These are phyloP conservation scores for Actinomucor elegans DNA, from an alignment of 371 early-diverging fungal genomes.

Conservation along the genomic window DNA sequence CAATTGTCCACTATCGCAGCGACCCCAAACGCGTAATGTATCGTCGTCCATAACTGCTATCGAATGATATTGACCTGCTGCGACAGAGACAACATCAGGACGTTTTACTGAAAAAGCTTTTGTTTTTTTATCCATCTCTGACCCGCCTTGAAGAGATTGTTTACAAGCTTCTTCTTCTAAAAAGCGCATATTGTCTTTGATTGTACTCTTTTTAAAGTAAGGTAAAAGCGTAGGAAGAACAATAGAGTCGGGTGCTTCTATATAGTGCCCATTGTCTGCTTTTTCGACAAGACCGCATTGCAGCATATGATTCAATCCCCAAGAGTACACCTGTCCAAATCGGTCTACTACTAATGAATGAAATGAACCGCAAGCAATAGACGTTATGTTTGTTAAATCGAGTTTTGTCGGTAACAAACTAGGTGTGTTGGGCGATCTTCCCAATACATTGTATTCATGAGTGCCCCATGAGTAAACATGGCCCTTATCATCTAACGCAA, in stretches of 20 bases:
- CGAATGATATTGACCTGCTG: slow-evolving; percentile 88
- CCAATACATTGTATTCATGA: slow-evolving; percentile 88
- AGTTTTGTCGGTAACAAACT: slow-evolving; percentile 51
- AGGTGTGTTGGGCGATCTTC: slow-evolving; percentile 35
- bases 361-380: slow-evolving; percentile 80
- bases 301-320: slow-evolving; percentile 95
- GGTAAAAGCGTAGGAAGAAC: no score
- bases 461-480: slow-evolving; percentile 90
- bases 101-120: no score
- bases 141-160: not conserved
- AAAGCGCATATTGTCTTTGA: not conserved
- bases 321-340: slow-evolving; percentile 68
- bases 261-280: no score
- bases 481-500: slow-evolving; percentile 75
- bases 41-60: slow-evolving; percentile 72
- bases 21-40: slow-evolving; percentile 77
- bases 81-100: slow-evolving; percentile 43
- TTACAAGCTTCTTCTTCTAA: slow-evolving; percentile 12
- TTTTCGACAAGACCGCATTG: slow-evolving; percentile 76
- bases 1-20: slow-evolving; percentile 89
- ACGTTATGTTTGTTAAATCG: slow-evolving; percentile 55
- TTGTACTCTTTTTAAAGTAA: no score
- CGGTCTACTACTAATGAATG: slow-evolving; percentile 80
- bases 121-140: not conserved
- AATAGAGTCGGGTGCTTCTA: no score